Percentiles rank a stretch among this genome's conserved stretches.
phyloP scores from a whole-genome alignment of 192 early-diverging fungal genomes.

The Paraglomus occultum region DNA sequence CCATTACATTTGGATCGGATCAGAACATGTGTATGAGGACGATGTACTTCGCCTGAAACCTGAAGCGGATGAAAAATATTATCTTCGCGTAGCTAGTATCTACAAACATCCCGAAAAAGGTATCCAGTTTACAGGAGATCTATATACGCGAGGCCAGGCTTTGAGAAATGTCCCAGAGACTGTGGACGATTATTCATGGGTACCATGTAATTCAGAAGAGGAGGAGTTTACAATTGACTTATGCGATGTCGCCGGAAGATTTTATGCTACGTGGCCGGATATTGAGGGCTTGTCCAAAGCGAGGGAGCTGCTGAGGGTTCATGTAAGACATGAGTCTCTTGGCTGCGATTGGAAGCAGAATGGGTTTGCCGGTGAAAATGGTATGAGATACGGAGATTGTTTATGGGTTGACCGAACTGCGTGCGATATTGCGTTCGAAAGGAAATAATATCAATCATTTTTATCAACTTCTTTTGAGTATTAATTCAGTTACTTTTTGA shows the following conservation, averaged over 20 bases:
- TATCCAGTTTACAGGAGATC: constrained; percentile 16
- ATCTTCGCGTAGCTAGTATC: background rate
- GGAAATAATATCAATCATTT: too few relatives aligned
- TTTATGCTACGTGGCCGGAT: constrained; percentile 10
- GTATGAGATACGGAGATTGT: too few relatives aligned
- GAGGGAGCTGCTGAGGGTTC: too few relatives aligned
- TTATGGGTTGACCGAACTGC: too few relatives aligned
- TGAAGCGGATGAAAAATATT: background rate
- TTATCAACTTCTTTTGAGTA: too few relatives aligned
- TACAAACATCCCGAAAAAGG: constrained; percentile 3
- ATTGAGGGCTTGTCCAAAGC: background rate
- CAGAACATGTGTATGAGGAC: background rate
- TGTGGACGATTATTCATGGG: background rate
- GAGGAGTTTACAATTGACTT: constrained; percentile 3
- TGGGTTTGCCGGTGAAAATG: too few relatives aligned
- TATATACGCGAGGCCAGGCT: background rate
- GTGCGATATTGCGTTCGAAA: too few relatives aligned
- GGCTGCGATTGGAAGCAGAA: too few relatives aligned
- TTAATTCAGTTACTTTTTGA: too few relatives aligned
- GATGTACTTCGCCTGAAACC: constrained; percentile 4
- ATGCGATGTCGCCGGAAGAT: constrained; percentile 9
- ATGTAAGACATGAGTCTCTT: too few relatives aligned
- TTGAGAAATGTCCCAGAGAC: too few relatives aligned
- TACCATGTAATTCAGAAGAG: background rate
- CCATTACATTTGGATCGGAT: background rate